phyloP scores from a whole-genome alignment of 805 yeast genomes.

The Jamesozyma spencerorum region DNA sequence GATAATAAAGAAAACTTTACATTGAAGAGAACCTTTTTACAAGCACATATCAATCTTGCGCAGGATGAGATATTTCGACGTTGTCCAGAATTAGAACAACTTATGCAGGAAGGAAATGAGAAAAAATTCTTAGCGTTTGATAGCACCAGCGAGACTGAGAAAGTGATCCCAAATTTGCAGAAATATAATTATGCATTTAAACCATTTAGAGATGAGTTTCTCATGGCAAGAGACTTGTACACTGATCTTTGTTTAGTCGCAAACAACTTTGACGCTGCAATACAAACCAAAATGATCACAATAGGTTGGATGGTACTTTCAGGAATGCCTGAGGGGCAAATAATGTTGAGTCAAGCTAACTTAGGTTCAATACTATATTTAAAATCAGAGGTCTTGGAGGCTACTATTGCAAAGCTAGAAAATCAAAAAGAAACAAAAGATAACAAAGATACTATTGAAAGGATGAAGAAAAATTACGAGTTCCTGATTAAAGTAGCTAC shows the following conservation, averaged over 20 bases:
- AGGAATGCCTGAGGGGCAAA: slow-evolving; percentile 48
- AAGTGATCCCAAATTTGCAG: not conserved
- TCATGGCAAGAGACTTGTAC: slow-evolving; percentile 60
- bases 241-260: slow-evolving; percentile 54
- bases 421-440: not conserved
- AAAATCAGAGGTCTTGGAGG: slow-evolving; percentile 51
- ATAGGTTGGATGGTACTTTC: slow-evolving; percentile 59
- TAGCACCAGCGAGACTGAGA: slow-evolving; percentile 7
- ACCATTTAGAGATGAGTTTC: slow-evolving; percentile 62
- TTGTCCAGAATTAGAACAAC: slow-evolving; percentile 28
- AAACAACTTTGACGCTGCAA: slow-evolving; percentile 51
- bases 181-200: slow-evolving; percentile 44
- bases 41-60: slow-evolving; percentile 50
- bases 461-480: slow-evolving; percentile 15
- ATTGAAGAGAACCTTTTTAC: slow-evolving; percentile 41
- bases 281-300: slow-evolving; percentile 46
- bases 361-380: slow-evolving; percentile 56
- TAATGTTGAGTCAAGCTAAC: slow-evolving; percentile 53
- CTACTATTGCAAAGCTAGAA: slow-evolving; percentile 18
- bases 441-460: not conserved
- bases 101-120: slow-evolving; percentile 3
- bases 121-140: slow-evolving; percentile 3
- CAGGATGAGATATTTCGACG: slow-evolving; percentile 37
- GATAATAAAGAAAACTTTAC: slow-evolving; percentile 32
- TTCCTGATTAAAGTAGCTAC: slow-evolving; percentile 27